Evolutionary conservation across 108 stramenopile genomes (phyloP).

Genomic region (Parietichytrium sp.): DNA sequence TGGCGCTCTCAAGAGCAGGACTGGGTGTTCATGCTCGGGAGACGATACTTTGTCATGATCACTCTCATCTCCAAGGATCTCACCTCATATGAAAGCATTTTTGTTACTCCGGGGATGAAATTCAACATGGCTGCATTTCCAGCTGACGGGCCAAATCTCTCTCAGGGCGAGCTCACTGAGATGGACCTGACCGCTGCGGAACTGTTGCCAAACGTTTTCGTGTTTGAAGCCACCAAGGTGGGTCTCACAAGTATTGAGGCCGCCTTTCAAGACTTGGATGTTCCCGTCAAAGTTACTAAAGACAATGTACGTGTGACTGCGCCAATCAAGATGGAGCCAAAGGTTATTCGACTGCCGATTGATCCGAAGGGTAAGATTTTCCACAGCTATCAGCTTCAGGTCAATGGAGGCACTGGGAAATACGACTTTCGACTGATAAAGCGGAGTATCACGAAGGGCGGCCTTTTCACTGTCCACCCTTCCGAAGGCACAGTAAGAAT

Average conservation of each 20-base stretch:
- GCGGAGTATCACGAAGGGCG: no score
- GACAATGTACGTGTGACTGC: neutral
- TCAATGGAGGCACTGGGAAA: neutral
- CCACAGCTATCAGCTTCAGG: conserved; percentile 2
- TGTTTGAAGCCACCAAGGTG: neutral
- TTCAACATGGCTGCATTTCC: neutral
- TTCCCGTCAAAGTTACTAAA: neutral
- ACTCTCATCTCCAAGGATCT: neutral
- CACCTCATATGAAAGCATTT: neutral
- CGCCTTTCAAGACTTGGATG: neutral
- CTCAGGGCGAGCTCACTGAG: neutral
- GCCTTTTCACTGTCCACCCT: no score
- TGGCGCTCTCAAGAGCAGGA: neutral
- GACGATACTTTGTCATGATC: conserved; percentile 12
- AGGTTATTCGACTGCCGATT: conserved; percentile 8
- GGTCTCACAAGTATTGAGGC: neutral
- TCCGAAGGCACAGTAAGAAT: no score
- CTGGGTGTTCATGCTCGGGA: neutral
- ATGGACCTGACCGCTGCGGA: neutral
- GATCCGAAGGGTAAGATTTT: neutral
- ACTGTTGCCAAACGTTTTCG: neutral
- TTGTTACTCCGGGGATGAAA: conserved; percentile 1
- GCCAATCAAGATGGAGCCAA: neutral
- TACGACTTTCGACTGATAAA: no score
- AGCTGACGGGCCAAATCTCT: neutral